These are phyloP conservation scores for Euphorbia celastroides DNA, from an alignment of 441 rosid species.

Conservation along the genomic window DNA sequence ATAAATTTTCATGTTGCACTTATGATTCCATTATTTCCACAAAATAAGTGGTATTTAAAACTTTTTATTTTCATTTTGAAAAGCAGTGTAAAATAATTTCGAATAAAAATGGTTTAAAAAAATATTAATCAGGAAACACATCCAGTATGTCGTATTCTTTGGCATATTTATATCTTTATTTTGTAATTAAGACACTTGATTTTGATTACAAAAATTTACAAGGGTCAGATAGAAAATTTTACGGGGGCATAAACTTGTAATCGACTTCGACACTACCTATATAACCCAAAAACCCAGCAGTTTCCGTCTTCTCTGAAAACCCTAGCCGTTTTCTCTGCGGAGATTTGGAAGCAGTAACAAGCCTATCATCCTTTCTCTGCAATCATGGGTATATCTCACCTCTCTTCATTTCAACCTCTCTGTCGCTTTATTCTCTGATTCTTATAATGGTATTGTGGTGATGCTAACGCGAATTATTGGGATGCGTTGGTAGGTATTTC, in stretches of 20 bases:
- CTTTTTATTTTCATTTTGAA: too few relatives aligned
- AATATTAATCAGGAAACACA: too few relatives aligned
- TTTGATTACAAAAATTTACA: too few relatives aligned
- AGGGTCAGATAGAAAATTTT: too few relatives aligned
- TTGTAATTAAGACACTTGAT: too few relatives aligned
- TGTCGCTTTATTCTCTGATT: not conserved
- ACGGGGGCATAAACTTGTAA: not conserved
- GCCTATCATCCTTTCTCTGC: constrained; percentile 8
- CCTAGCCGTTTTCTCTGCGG: constrained; percentile 4
- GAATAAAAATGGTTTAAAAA: too few relatives aligned
- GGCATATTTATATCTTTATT: too few relatives aligned
- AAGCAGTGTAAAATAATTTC: too few relatives aligned
- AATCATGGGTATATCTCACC: constrained; percentile 35
- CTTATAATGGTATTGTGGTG: not conserved
- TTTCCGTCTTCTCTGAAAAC: not conserved
- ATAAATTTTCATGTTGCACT: too few relatives aligned
- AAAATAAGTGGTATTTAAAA: too few relatives aligned
- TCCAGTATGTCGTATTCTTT: too few relatives aligned
- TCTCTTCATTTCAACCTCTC: not conserved
- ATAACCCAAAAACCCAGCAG: constrained; percentile 5
- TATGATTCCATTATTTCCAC: too few relatives aligned
- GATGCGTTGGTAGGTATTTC: constrained; percentile 43
- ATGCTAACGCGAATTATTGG: not conserved
- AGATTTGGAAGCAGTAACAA: constrained; percentile 9
- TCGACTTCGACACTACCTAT: not conserved